Evolutionary conservation across 108 stramenopile genomes (phyloP), one percentile per base, ranked within the genome.

Genomic region (Skeletonema grethae): DNA sequence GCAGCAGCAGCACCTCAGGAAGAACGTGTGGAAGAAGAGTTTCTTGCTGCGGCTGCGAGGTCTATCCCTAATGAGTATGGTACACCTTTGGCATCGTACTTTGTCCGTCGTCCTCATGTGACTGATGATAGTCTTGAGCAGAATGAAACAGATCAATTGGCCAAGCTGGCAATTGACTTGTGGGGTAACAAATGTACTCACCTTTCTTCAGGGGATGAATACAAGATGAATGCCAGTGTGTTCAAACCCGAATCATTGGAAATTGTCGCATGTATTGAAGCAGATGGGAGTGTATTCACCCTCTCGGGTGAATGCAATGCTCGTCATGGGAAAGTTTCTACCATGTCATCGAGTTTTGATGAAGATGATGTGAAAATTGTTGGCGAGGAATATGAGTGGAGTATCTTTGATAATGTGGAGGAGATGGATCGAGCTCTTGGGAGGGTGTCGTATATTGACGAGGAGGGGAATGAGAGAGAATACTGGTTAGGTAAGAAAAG

Each of bases 391-490:
- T 59, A 62, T 35, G 57, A 85, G 0, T 92, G 87, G 88, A 71
- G 72, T 48, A 68, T 75, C 11, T 82, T 78, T 62, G 77, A 73
- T 24, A 66, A 88, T 82, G 82, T 89, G 3, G 87, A 91, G 20
- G 80, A 84, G 18, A 72, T 76, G 73, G 83, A 86, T 64, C 63
- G 84, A 10, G 79, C 82, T 13, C 69, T 94, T 24, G 92, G 92
- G 20, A 70, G 61, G 53, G 81, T 90, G 22, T 84, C 80, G 24
- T 94, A 86, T 61, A 90, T 94, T 70, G 92, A 94, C 75, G 76
- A 65, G 16, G 76, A 88, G 53, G 92, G 87, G 9, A 89, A 85
- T 41, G 90, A 94, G 67, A 72, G 73, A 50, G 87, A 88, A 36
- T 94, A 94, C 68, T 89, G 85, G 85, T 56, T 80, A 61, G 78